Evolutionary conservation across 352 stramenopile genomes (phyloP).

Genomic region (Stramenopiles sp.): DNA sequence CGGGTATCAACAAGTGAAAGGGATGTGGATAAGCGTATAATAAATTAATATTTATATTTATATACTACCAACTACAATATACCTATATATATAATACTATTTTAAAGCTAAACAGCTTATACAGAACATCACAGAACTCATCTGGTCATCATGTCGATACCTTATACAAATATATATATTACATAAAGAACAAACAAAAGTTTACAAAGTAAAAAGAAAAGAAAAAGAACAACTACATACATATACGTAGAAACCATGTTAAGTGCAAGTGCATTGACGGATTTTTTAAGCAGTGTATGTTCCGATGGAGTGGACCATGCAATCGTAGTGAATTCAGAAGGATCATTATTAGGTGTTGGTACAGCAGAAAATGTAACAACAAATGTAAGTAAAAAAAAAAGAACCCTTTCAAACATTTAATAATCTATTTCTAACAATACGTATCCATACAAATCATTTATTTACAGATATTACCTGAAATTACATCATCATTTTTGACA

Average conservation of each 20-base stretch:
- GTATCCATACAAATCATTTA: not conserved
- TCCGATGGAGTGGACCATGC: not conserved
- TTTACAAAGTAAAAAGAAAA: not conserved
- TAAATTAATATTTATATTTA: too few relatives aligned
- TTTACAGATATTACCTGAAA: not conserved
- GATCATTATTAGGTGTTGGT: not conserved
- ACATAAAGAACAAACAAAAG: not conserved
- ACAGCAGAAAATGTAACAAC: not conserved
- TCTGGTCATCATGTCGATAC: too few relatives aligned
- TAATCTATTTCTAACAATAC: not conserved
- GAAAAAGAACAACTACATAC: not conserved
- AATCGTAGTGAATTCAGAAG: not conserved
- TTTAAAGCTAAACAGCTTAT: too few relatives aligned
- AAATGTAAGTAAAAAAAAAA: not conserved
- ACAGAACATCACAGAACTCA: too few relatives aligned
- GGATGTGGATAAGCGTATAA: too few relatives aligned
- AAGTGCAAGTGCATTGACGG: not conserved
- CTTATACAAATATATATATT: not conserved
- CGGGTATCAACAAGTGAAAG: too few relatives aligned
- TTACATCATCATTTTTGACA: slow-evolving; percentile 1
- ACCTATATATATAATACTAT: too few relatives aligned
- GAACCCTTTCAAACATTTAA: not conserved
- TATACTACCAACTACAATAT: too few relatives aligned
- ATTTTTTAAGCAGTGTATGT: not conserved
- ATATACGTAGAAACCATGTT: not conserved